A percentile compares a stretch with the other conserved stretches of the same genome.
Conservation (phyloP, 1,284 basidiomycete species). For the Puccinia polysora region DNA sequence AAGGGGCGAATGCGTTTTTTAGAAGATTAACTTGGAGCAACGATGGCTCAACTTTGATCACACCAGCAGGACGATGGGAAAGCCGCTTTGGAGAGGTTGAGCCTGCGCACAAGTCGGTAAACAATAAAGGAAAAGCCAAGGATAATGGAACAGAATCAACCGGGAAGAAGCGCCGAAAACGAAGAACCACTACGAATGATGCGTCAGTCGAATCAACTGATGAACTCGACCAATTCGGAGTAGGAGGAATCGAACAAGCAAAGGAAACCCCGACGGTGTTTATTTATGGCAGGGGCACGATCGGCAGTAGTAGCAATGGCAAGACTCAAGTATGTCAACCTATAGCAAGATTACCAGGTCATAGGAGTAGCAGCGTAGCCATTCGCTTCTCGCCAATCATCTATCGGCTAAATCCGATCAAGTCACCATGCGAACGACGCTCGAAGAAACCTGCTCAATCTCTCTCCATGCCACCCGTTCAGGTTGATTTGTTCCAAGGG, state of each 20-base stretch:
- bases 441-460: slow-evolving; percentile 52
- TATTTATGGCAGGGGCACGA: slow-evolving; percentile 90
- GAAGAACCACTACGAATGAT: slow-evolving; percentile 43
- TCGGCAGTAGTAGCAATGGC: slow-evolving; percentile 58
- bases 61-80: slow-evolving; percentile 93
- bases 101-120: not conserved
- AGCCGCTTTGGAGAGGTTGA: slow-evolving; percentile 62
- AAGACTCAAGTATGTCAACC: slow-evolving; percentile 62
- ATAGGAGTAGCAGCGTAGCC: slow-evolving; percentile 89
- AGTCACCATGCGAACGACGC: not conserved
- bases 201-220: slow-evolving; percentile 44
- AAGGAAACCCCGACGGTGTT: slow-evolving; percentile 69
- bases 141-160: slow-evolving; percentile 46
- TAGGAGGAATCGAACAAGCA: not conserved
- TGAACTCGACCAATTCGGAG: slow-evolving; percentile 48
- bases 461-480: slow-evolving; percentile 56
- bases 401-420: slow-evolving; percentile 63
- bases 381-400: slow-evolving; percentile 89
- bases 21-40: slow-evolving; percentile 87
- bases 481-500: slow-evolving; percentile 66
- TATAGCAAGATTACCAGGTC: slow-evolving; percentile 88
- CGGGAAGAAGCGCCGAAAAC: slow-evolving; percentile 52
- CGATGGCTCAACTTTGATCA: slow-evolving; percentile 85
- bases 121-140: slow-evolving; percentile 40
- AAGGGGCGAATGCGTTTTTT: slow-evolving; percentile 93